Percentiles rank a stretch among this genome's conserved stretches.
phyloP scores from a whole-genome alignment of 768 basidiomycete genomes.

The Russula compacta region DNA sequence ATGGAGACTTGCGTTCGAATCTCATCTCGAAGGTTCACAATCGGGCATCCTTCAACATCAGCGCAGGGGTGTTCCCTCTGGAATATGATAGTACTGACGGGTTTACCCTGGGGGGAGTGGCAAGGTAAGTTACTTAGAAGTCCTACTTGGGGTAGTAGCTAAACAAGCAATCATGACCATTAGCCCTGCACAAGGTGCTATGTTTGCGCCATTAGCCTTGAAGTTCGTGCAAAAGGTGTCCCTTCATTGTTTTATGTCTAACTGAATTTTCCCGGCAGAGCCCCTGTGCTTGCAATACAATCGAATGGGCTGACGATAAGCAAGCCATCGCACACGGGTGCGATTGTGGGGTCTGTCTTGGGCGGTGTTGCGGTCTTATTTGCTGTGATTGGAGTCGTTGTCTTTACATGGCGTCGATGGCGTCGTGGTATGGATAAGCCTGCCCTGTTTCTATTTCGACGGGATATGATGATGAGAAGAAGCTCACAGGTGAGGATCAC shows the following conservation, averaged over 20 bases:
- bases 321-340: not conserved
- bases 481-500: too few relatives aligned
- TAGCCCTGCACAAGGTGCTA: conserved; percentile 22
- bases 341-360: conserved; percentile 14
- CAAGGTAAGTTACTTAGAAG: conserved; percentile 9
- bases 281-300: not conserved
- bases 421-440: not conserved
- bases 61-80: conserved; percentile 3
- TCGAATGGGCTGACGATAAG: not conserved
- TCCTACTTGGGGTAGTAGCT: not conserved
- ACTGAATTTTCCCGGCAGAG: not conserved
- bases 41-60: conserved; percentile 2
- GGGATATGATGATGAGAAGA: too few relatives aligned
- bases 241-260: not conserved
- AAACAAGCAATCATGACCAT: not conserved
- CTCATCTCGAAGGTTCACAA: conserved; percentile 10
- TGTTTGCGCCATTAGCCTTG: conserved; percentile 22
- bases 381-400: not conserved
- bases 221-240: conserved; percentile 8
- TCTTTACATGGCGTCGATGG: conserved; percentile 6
- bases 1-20: not conserved
- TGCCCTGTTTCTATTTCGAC: too few relatives aligned
- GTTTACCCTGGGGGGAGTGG: not conserved
- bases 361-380: conserved; percentile 7
- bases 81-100: not conserved